Base-by-base conservation (phyloP, 768 basidiomycete genomes). In the Serpula lacrymans region DNA sequence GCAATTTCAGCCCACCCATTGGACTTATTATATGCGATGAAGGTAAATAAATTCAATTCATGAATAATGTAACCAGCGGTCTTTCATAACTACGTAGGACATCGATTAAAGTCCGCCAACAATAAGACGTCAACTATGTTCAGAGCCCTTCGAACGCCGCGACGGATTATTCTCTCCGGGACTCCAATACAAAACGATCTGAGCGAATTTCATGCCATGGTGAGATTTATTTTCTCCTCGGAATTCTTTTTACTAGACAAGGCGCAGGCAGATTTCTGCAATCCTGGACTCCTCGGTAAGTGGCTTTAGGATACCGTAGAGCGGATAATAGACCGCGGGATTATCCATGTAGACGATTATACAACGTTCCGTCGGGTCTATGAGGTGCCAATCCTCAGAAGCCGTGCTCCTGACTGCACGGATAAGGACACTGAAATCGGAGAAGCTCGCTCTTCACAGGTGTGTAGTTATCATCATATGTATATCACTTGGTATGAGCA, bases 131-230 rank as follows among this genome's bases (percentile, higher is more conserved):
- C 84, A 2, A 74, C 77, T 34, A 88, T 93, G 77, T 89, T 99
- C 54, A 81, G 84, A 37, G 72, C 76, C 4, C 67, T 99, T 21
- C 73, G 74, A 34, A 91, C 90, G 2, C 75, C 73, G 9, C 72
- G 89, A 17, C 69, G 95, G 26, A 74, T 97, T 46, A 94, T 99
- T 26, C 70, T 99, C 3, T 93, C 93, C 1, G 96, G 96, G 23
- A 99, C 96, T 1, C 96, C 96, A 1, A 88, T 99, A 29, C 96
- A 98, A 59, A 99, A 99, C 62, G 91, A 97, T 59, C 65, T 99
- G 21, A 71, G 85, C 47, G 96, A 99, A 61, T 95, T 95, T 55
- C 95, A 96, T 62, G 78, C 92, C 4, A 98, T 98, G 95, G 93
- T 92, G 48, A 48, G 75, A 53, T 12, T 30, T 23, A 24, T 24